A percentile compares a stretch with the other conserved stretches of the same genome.
phyloP scores from a whole-genome alignment of 2,329 filamentous ascomycete species.

The Claviceps arundinis region DNA sequence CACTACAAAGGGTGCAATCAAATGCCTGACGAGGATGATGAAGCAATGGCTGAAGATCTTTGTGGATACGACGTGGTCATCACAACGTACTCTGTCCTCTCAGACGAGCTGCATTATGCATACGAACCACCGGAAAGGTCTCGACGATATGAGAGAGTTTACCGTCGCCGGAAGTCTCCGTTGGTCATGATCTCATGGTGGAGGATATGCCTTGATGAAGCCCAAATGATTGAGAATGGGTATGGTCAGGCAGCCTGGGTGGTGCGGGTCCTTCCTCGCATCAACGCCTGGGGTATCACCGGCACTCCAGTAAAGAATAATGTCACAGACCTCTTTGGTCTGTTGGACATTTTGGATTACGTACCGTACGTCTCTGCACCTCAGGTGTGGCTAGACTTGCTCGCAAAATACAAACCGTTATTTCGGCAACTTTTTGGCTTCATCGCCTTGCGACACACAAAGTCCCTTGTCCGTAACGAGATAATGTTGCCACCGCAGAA shows the following conservation, averaged over 20 bases:
- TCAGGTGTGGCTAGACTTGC: constrained; percentile 55
- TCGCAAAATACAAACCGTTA: constrained; percentile 42
- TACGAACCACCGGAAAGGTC: constrained; percentile 54
- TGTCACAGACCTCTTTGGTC: constrained; percentile 62
- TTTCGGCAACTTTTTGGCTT: constrained; percentile 58
- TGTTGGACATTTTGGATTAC: constrained; percentile 69
- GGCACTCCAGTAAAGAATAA: constrained; percentile 76
- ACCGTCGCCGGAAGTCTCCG: constrained; percentile 57
- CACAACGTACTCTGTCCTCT: constrained; percentile 58
- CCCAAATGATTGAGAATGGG: constrained; percentile 88
- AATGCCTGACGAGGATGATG: constrained; percentile 21
- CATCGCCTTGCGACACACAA: constrained; percentile 75
- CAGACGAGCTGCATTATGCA: constrained; percentile 67
- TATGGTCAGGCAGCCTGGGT: constrained; percentile 72
- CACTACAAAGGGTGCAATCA: constrained; percentile 40
- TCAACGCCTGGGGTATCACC: constrained; percentile 85
- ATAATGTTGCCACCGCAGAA: constrained; percentile 70
- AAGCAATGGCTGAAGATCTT: constrained; percentile 30
- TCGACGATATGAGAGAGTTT: constrained; percentile 51
- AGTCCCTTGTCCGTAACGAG: constrained; percentile 66
- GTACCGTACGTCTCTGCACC: constrained; percentile 58
- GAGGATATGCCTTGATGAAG: constrained; percentile 65
- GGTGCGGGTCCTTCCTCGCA: constrained; percentile 64
- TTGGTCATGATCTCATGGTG: constrained; percentile 77
- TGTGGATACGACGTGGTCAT: constrained; percentile 44